These are phyloP conservation scores for Nicotiana obtusifolia DNA, from an alignment of 257 asterid genomes.

Conservation along the genomic window DNA sequence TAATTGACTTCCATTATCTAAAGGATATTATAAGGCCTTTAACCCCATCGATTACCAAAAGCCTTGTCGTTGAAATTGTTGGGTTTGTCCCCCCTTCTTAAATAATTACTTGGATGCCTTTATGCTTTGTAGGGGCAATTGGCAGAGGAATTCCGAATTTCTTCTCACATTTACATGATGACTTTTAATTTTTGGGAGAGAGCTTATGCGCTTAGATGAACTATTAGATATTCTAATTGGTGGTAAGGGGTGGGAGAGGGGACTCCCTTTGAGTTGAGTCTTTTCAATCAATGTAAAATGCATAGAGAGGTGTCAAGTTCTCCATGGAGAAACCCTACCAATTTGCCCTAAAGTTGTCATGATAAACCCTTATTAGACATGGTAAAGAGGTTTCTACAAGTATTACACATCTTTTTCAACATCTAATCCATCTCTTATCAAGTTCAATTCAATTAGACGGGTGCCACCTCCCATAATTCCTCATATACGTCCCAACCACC, in stretches of 20 bases:
- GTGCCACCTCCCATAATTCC: conserved; percentile 3
- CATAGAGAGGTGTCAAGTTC: conserved; percentile 20
- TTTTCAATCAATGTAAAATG: conserved; percentile 39
- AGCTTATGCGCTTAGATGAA: conserved; percentile 32
- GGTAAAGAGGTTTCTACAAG: conserved; percentile 2
- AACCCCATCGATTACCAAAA: conserved; percentile 18
- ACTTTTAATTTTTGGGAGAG: conserved; percentile 20
- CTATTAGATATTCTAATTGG: conserved; percentile 30
- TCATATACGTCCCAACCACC: conserved; percentile 21
- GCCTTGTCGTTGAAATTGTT: conserved; percentile 54
- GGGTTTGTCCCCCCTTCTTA: conserved; percentile 52
- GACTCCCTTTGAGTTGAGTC: conserved; percentile 46
- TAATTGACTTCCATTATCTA: conserved; percentile 21
- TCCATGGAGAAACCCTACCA: conserved; percentile 25
- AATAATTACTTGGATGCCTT: conserved; percentile 43
- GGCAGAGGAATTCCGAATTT: conserved; percentile 41
- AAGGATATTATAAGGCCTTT: conserved; percentile 9
- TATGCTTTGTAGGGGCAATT: conserved; percentile 43
- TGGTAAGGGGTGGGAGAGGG: not conserved
- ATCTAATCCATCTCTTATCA: conserved; percentile 38
- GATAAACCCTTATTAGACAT: conserved; percentile 8
- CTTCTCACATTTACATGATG: conserved; percentile 42
- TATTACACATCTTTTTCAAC: conserved; percentile 14
- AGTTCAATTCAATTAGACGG: no score
- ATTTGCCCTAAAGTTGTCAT: conserved; percentile 5